phyloP scores from a whole-genome alignment of 257 asterid genomes.

The Solanum bukasovii region DNA sequence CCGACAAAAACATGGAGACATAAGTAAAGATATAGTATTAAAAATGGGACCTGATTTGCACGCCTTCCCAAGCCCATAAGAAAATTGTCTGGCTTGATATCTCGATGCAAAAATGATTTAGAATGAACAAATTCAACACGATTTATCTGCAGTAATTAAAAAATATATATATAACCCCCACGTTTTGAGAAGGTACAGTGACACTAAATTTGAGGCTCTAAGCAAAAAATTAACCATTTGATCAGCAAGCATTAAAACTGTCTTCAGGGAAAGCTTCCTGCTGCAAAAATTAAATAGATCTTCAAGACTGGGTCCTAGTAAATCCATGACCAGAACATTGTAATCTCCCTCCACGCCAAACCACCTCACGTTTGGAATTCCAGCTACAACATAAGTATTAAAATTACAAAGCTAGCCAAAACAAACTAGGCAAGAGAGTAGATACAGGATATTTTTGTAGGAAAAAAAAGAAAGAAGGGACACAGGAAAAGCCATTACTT shows the following conservation, averaged over 20 bases:
- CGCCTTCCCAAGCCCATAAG: constrained; percentile 99
- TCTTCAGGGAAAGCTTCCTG: constrained; percentile 90
- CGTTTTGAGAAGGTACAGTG: constrained; percentile 1
- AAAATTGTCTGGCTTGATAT: constrained; percentile 98
- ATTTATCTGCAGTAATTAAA: constrained; percentile 57
- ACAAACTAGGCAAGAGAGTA: neutral
- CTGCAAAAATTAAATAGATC: constrained; percentile 94
- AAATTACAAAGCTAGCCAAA: constrained; percentile 6
- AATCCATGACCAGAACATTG: constrained; percentile 96
- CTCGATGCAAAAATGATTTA: constrained; percentile 93
- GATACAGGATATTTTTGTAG: neutral
- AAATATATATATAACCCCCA: neutral
- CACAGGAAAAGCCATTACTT: constrained; percentile 42
- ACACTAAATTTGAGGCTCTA: neutral
- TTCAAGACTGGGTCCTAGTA: constrained; percentile 99
- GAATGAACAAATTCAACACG: constrained; percentile 92
- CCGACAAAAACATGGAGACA: neutral
- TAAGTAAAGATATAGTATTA: neutral
- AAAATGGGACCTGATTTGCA: constrained; percentile 72
- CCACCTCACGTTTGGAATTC: constrained; percentile 91
- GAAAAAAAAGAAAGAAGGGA: neutral
- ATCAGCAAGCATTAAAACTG: constrained; percentile 98
- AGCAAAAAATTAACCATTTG: constrained; percentile 63
- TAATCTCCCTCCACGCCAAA: constrained; percentile 93
- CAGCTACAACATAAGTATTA: constrained; percentile 52